phyloP scores from a whole-genome alignment of 345 rosid species.

The Citrus inodora region DNA sequence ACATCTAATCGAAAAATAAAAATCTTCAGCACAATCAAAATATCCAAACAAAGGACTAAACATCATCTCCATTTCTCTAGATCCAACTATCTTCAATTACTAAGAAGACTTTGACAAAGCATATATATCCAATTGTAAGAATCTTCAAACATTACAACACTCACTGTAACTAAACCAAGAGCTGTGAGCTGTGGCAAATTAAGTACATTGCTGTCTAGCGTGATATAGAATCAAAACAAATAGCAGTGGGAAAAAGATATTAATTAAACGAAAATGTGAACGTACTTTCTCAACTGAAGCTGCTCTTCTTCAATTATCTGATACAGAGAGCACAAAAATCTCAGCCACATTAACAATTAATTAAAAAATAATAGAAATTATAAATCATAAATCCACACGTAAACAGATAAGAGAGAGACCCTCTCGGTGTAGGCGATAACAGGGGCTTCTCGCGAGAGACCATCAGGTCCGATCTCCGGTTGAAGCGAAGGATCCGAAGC shows the following conservation, averaged over 20 bases:
- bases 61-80: not conserved
- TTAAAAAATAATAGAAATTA: not conserved
- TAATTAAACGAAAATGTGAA: not conserved
- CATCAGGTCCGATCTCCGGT: constrained; percentile 88
- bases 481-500: constrained; percentile 58
- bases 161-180: not conserved
- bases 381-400: not conserved
- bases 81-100: not conserved
- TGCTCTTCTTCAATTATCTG: constrained; percentile 88
- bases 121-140: not conserved
- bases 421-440: constrained; percentile 89
- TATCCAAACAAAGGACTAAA: not conserved
- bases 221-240: not conserved
- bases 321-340: constrained; percentile 10
- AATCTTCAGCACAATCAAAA: not conserved
- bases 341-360: constrained; percentile 11
- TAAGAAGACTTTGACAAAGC: too few species aligned
- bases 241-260: not conserved
- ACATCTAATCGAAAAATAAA: not conserved
- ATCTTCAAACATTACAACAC: not conserved
- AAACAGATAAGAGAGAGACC: constrained; percentile 32
- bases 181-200: not conserved
- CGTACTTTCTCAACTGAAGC: constrained; percentile 77
- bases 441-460: constrained; percentile 78
- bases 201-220: constrained; percentile 1